Base-by-base conservation (phyloP, 1,284 basidiomycete species). In the Ustilago hordei region DNA sequence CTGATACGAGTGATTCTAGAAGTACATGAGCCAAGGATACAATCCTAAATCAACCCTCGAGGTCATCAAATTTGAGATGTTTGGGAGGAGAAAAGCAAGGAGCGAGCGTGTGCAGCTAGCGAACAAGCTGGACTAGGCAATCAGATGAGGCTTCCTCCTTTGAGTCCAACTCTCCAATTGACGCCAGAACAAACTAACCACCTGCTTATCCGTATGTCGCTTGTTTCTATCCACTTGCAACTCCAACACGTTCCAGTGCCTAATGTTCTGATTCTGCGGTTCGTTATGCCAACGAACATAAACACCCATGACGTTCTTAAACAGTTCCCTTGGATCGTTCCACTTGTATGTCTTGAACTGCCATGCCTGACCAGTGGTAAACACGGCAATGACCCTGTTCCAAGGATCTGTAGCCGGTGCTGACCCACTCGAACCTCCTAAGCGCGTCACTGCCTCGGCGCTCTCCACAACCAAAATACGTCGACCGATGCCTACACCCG, bases 291-390 rank as follows among this genome's bases (percentile, higher is more conserved):
- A 96, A 32, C 94, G 91, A 54, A 98, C 92, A 85, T 97, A 95
- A 5, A 83, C 80, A 32, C 84, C 84, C 82, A 84, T 82, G 12
- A 81, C 82, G 84, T 98, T 92, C 84, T 95, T 93, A 88, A 98
- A 98, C 34, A 98, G 87, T 62, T 92, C 90, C 72, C 91, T 91
- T 1, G 96, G 95, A 80, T 98, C 95, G 58, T 89, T 91, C 95
- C 95, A 98, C 85, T 95, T 95, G 88, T 98, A 99, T 35, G 93
- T 92, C 77, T 92, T 90, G 88, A 99, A 99, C 86, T 98, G 96
- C 96, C 96, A 99, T 56, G 92, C 91, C 82, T 98, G 96, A 2
- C 96, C 96, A 0, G 95, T 98, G 1, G 96, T 98, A 90, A 98
- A 92, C 12, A 99, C 96, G 79, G 94, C 96, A 4, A 98, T 92